These are phyloP conservation scores for Myriosclerotinia scirpicola DNA, from an alignment of 2,329 filamentous ascomycete genomes.

Conservation along the genomic window DNA sequence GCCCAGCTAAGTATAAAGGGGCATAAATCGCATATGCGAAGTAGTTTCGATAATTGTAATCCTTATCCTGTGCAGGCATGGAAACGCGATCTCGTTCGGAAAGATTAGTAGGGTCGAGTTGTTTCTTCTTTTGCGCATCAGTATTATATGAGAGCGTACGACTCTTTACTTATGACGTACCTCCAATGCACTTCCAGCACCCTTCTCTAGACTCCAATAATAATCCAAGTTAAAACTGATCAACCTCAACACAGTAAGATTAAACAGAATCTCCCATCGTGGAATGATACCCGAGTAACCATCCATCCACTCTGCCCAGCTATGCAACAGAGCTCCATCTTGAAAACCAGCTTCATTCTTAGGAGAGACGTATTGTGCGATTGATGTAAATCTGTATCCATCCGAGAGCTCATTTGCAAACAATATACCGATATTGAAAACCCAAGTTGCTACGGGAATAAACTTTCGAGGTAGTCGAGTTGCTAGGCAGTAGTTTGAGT, in stretches of 20 bases:
- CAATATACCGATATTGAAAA: slow-evolving; percentile 80
- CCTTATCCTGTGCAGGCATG: slow-evolving; percentile 66
- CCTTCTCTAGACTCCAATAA: slow-evolving; percentile 79
- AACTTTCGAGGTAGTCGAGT: slow-evolving; percentile 68
- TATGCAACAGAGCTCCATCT: slow-evolving; percentile 26
- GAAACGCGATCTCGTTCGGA: slow-evolving; percentile 85
- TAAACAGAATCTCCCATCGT: slow-evolving; percentile 97
- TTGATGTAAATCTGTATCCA: slow-evolving; percentile 71
- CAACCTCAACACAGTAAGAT: slow-evolving; percentile 85
- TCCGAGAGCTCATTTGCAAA: slow-evolving; percentile 85
- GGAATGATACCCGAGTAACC: slow-evolving; percentile 77
- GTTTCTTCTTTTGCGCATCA: slow-evolving; percentile 91
- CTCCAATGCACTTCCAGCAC: slow-evolving; percentile 69
- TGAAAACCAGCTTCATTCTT: slow-evolving; percentile 22
- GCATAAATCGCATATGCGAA: slow-evolving; percentile 88
- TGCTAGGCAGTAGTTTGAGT: slow-evolving; percentile 76
- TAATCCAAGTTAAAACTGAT: slow-evolving; percentile 98
- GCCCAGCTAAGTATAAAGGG: slow-evolving; percentile 87
- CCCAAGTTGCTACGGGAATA: slow-evolving; percentile 78
- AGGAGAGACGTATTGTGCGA: slow-evolving; percentile 56
- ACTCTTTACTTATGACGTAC: slow-evolving; percentile 52
- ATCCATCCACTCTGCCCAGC: slow-evolving; percentile 73
- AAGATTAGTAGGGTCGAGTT: slow-evolving; percentile 81
- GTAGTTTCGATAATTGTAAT: slow-evolving; percentile 84
- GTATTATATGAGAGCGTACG: slow-evolving; percentile 38